These are phyloP conservation scores for Elsinoe australis DNA, from an alignment of 2,329 filamentous ascomycete genomes.

Conservation along the genomic window DNA sequence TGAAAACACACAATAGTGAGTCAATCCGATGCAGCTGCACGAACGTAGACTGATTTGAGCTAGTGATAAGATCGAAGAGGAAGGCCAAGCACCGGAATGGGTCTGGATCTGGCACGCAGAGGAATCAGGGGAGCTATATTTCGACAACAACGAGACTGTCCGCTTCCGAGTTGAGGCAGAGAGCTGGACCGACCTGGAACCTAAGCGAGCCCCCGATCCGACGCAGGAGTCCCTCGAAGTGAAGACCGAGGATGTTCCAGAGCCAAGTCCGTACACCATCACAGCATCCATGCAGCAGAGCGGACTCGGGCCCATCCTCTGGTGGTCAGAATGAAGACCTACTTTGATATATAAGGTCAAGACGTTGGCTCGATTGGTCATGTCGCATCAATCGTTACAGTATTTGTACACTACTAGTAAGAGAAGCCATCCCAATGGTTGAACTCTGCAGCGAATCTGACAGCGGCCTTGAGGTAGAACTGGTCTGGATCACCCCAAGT, in stretches of 20 bases:
- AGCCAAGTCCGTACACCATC: conserved; percentile 64
- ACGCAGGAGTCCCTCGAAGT: conserved; percentile 57
- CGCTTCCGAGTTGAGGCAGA: conserved; percentile 80
- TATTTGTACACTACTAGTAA: conserved; percentile 8
- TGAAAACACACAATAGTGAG: conserved; percentile 68
- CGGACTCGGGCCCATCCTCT: conserved; percentile 42
- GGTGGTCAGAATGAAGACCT: conserved; percentile 34
- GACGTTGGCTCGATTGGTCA: no score
- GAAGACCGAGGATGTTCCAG: conserved; percentile 52
- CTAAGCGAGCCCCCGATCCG: conserved; percentile 59
- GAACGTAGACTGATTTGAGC: conserved; percentile 20
- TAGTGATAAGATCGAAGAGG: conserved; percentile 48
- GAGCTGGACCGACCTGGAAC: conserved; percentile 84
- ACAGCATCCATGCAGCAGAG: conserved; percentile 44
- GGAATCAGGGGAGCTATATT: conserved; percentile 63
- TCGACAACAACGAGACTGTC: conserved; percentile 83
- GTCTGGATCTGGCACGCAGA: conserved; percentile 73
- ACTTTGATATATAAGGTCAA: no score
- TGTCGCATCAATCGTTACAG: conserved; percentile 6
- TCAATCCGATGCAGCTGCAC: conserved; percentile 17
- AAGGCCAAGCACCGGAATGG: conserved; percentile 29
- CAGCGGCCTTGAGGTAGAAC: conserved; percentile 59
- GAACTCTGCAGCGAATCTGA: conserved; percentile 67
- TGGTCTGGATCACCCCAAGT: conserved; percentile 67
- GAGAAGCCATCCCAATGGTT: conserved; percentile 52